Base-by-base conservation (phyloP, 768 basidiomycete species). In the Collybiopsis luxurians region DNA sequence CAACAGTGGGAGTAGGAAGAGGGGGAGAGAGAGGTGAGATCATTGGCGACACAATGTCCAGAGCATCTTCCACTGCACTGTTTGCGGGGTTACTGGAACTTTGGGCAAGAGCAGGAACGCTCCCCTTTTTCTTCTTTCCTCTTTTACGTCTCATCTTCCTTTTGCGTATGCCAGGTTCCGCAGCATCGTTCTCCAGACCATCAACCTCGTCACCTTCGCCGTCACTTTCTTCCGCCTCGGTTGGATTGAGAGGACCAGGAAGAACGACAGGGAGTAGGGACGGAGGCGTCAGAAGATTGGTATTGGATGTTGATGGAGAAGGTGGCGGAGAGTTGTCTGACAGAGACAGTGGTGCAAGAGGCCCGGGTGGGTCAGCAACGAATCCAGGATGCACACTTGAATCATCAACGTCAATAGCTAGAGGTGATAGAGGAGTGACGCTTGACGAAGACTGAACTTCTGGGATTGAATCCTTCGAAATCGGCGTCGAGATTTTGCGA, bases 181-280 rank as follows among this genome's bases (percentile, higher is more conserved):
- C 39, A 65, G 64, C 34, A 64, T 53, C 51, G 36, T 62, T 53
- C 57, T 63, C 60, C 31, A 61, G 71, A 66, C 61, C 72, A 61
- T 28, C 62, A 62, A 70, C 0, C 72, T 75, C 10, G 66, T 67
- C 9, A 66, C 65, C 7, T 30, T 63, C 66, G 7, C 67, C 66
- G 27, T 65, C 70, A 28, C 71, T 68, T 47, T 69, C 72, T 49
- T 78, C 84, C 39, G 59, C 77, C 17, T 64, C 73, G 27, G 64
- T 74, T 10, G 26, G 31, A 4, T 38, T 6, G 2, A 19, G 13
- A 34, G 9, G 45, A 15, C 24, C 10, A 24, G 36, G 36, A 17
- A 34, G 24, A 51, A 6, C 31, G 31, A 23, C 34, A 15, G 34
- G 21, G 21, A 24, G 5, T 1, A 15, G 0, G 4, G 31, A n/a